Conservation (phyloP, 257 asterid species). For the Solanum lycopersicoides region DNA sequence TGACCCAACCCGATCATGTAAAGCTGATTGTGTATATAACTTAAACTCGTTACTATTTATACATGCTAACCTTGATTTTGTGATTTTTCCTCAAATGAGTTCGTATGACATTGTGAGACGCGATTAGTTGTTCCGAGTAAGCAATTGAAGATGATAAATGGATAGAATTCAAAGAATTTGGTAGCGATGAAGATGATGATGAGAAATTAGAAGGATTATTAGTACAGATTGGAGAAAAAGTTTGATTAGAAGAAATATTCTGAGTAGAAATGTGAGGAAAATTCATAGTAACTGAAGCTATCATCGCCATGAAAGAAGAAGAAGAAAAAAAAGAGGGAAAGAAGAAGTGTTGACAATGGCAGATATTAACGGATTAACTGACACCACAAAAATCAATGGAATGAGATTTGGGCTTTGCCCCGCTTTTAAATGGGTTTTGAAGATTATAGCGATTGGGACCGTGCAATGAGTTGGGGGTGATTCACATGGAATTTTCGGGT, state of each 20-base stretch:
- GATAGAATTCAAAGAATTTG: not conserved
- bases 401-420: not conserved
- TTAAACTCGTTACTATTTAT: not conserved
- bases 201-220: not conserved
- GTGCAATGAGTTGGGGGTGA: too few species aligned
- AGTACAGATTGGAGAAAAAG: not conserved
- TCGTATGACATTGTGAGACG: not conserved
- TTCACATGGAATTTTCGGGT: not conserved
- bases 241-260: not conserved
- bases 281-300: not conserved
- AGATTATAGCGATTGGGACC: too few species aligned
- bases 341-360: not conserved
- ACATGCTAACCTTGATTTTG: slow-evolving; percentile 8
- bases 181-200: not conserved
- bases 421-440: not conserved
- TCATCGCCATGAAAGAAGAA: not conserved
- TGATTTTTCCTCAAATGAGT: not conserved
- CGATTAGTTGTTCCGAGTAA: not conserved
- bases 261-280: not conserved
- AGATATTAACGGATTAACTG: not conserved
- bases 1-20: not conserved
- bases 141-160: slow-evolving; percentile 11
- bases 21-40: not conserved
- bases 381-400: not conserved
- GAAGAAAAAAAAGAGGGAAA: not conserved